These are phyloP conservation scores for Lycium ferocissimum DNA, from an alignment of 257 asterid genomes.

Conservation along the genomic window DNA sequence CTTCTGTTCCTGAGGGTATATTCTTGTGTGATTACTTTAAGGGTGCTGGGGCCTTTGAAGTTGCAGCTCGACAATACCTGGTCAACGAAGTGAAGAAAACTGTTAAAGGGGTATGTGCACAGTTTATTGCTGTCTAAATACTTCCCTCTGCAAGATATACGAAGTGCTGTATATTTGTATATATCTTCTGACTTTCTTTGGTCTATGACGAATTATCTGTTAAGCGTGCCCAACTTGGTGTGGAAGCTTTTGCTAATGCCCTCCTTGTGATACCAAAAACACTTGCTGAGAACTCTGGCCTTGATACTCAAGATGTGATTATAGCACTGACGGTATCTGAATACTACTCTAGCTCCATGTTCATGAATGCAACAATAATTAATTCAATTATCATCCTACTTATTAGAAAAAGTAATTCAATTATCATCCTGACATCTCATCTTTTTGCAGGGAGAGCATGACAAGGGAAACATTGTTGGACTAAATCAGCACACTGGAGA, in stretches of 20 bases:
- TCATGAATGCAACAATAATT: constrained; percentile 21
- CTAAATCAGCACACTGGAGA: constrained; percentile 92
- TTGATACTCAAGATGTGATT: constrained; percentile 96
- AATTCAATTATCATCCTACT: background rate
- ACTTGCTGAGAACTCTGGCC: constrained; percentile 98
- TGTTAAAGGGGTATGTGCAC: constrained; percentile 80
- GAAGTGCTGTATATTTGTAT: background rate
- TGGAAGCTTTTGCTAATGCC: constrained; percentile 96
- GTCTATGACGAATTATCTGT: constrained; percentile 18
- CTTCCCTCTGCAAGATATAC: background rate
- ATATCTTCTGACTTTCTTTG: constrained; percentile 1
- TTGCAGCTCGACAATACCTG: constrained; percentile 92
- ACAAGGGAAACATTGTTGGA: constrained; percentile 91
- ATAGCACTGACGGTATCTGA: constrained; percentile 77
- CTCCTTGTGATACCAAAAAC: constrained; percentile 97
- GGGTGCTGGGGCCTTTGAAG: constrained; percentile 99
- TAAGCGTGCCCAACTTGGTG: constrained; percentile 98
- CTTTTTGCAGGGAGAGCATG: constrained; percentile 85
- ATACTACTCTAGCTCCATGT: constrained; percentile 2
- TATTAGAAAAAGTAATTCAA: background rate
- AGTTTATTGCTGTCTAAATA: constrained; percentile 10
- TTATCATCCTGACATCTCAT: background rate
- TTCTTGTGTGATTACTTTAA: constrained; percentile 38
- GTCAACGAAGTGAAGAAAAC: constrained; percentile 96
- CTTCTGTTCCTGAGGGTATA: constrained; percentile 18